A percentile compares a stretch with the other conserved stretches of the same genome.
phyloP scores from a whole-genome alignment of 1,284 basidiomycete species.

The Ceratobasidium papillatum region DNA sequence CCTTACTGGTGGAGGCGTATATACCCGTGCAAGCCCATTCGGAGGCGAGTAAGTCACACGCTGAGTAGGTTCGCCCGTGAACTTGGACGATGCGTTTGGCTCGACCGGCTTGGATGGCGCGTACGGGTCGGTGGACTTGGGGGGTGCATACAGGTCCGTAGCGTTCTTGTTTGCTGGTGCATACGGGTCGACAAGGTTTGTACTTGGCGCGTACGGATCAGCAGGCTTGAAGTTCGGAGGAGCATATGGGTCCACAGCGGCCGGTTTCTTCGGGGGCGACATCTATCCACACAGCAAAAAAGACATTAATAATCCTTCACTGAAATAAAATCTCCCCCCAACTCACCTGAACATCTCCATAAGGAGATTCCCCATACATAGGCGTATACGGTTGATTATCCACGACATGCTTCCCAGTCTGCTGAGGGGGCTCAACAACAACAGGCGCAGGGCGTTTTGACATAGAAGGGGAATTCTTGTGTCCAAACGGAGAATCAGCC shows the following conservation, averaged over 20 bases:
- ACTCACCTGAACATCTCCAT: conserved; percentile 37
- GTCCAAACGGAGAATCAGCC: conserved; percentile 4
- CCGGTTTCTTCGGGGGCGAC: conserved; percentile 17
- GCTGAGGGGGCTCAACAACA: conserved; percentile 22
- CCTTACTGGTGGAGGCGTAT: conserved; percentile 25
- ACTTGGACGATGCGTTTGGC: conserved; percentile 28
- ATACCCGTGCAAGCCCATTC: conserved; percentile 33
- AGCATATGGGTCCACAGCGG: conserved; percentile 39
- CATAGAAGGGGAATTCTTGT: conserved; percentile 30
- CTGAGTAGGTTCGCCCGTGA: conserved; percentile 34
- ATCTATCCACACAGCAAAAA: not conserved
- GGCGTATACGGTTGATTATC: conserved; percentile 41
- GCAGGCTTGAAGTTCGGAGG: conserved; percentile 8
- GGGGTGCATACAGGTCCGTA: conserved; percentile 43
- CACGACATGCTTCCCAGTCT: conserved; percentile 17
- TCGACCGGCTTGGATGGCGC: conserved; percentile 42
- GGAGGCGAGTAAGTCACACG: conserved; percentile 36
- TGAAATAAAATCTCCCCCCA: conserved; percentile 9
- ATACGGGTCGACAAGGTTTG: conserved; percentile 44
- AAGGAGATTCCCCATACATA: conserved; percentile 33
- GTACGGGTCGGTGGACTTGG: conserved; percentile 39
- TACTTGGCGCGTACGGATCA: conserved; percentile 17
- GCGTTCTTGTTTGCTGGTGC: conserved; percentile 42
- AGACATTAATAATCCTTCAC: not conserved
- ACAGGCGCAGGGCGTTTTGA: conserved; percentile 38